These are phyloP conservation scores for Leptodermis oblonga DNA, from an alignment of 257 asterid species.

Conservation along the genomic window DNA sequence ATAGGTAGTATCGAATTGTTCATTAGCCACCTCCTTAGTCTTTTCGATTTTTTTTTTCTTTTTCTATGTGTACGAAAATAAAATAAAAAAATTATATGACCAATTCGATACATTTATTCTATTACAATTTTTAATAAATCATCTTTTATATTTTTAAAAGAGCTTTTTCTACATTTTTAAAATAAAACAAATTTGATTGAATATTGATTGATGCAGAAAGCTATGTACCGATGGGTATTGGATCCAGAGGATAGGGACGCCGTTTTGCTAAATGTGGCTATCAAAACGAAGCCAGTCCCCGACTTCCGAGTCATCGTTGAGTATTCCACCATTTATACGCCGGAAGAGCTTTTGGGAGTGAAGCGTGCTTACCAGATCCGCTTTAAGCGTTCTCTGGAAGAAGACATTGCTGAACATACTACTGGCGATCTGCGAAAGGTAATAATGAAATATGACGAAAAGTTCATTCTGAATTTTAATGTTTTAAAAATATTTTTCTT, in stretches of 20 bases:
- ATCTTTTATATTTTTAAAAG: not conserved
- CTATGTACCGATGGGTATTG: conserved; percentile 62
- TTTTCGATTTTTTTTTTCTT: no score
- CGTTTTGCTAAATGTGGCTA: conserved; percentile 48
- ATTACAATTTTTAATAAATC: not conserved
- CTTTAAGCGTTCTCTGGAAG: conserved; percentile 65
- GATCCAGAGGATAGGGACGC: conserved; percentile 78
- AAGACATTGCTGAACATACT: conserved; percentile 61
- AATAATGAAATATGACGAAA: no score
- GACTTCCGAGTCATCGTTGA: conserved; percentile 53
- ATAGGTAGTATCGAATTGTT: no score
- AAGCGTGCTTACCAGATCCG: conserved; percentile 66
- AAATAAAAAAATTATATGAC: no score
- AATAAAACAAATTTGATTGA: not conserved
- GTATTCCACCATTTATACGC: conserved; percentile 38
- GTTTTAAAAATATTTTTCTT: no score
- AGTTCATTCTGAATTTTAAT: no score
- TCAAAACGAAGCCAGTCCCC: conserved; percentile 30
- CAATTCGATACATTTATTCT: not conserved
- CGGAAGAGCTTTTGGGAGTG: conserved; percentile 51
- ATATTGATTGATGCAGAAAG: conserved; percentile 35
- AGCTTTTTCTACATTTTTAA: not conserved
- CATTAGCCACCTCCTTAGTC: no score
- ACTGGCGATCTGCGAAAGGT: conserved; percentile 56
- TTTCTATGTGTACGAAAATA: no score